Base-by-base conservation (phyloP, 306 rosid genomes). In the Amphicarpaea edgeworthii region DNA sequence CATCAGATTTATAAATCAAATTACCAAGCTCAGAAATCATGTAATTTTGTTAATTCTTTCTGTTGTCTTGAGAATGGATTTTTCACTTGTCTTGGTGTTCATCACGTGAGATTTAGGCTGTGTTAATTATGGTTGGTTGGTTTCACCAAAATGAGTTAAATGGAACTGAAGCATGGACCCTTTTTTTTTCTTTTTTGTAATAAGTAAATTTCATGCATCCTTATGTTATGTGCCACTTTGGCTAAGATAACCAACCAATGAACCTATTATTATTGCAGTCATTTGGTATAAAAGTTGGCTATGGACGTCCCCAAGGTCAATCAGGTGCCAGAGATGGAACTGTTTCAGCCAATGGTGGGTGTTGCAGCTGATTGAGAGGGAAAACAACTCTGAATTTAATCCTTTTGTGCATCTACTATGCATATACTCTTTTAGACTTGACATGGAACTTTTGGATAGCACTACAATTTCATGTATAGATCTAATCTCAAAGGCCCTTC, bases 211-310 rank as follows among this genome's bases (percentile, higher is more conserved):
- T 40, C 9, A 16, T 67, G 70, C 5, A 10, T 3, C 55, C 59
- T 21, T 51, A 12, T 28, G 4, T 62, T 24, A 76, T 53, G 28
- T 64, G 37, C 37, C 37, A 6, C 5, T 30, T 30, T 30, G 37
- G 37, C 37, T 30, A 30, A 30, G 6, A 30, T 30, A 0, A 30
- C 37, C 37, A 4, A 4, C 5, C 1, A 30, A 30, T 30, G n/a
- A n/a, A n/a, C n/a, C n/a, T n/a, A n/a, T 7, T 30, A 12, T 21
- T 26, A 55, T 65, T 89, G 88, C 91, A 95, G 98, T 84, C 97
- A 57, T 89, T 84, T 60, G 98, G 98, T 63, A 95, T 95, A 86
- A 95, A 89, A 87, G 81, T 90, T 46, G 97, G 97, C 61, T 92
- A 92, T 54, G 97, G 93, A 68, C 93, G 97, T 24, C 60, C 88